phyloP scores from a whole-genome alignment of 257 asterid genomes.

The Gynochthodes officinalis region DNA sequence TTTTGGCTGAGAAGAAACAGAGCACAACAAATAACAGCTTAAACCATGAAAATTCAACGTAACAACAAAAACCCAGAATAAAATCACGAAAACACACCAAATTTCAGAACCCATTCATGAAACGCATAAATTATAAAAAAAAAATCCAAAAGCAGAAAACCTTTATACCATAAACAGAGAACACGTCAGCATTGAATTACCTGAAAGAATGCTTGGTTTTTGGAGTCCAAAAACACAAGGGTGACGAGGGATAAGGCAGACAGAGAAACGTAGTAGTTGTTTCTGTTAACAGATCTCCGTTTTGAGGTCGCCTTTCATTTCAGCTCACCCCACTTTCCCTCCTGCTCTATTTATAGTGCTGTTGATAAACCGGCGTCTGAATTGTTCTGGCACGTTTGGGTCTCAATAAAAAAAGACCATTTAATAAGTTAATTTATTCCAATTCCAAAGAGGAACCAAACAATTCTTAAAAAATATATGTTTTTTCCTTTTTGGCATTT shows the following conservation, averaged over 20 bases:
- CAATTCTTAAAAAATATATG: too few species aligned
- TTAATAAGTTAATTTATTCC: too few species aligned
- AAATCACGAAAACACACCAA: neutral
- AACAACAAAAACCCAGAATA: neutral
- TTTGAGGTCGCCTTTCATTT: neutral
- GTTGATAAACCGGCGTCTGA: neutral
- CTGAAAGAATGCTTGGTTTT: neutral
- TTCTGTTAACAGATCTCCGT: constrained; percentile 2
- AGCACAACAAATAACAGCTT: neutral
- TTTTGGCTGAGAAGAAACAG: neutral
- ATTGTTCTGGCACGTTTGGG: neutral
- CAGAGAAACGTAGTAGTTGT: neutral
- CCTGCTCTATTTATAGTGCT: neutral
- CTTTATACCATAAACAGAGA: neutral
- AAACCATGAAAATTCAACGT: constrained; percentile 3
- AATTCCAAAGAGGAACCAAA: too few species aligned
- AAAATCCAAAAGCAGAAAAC: neutral
- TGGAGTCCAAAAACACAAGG: neutral
- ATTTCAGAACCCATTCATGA: neutral
- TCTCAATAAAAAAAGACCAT: too few species aligned
- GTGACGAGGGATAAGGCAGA: neutral
- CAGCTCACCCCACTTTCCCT: too few species aligned
- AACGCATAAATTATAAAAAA: neutral
- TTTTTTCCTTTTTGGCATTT: neutral
- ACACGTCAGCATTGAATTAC: neutral